Evolutionary conservation across 192 early-diverging fungal genomes (phyloP).

Genomic region (Dimargaris cristalligena): DNA sequence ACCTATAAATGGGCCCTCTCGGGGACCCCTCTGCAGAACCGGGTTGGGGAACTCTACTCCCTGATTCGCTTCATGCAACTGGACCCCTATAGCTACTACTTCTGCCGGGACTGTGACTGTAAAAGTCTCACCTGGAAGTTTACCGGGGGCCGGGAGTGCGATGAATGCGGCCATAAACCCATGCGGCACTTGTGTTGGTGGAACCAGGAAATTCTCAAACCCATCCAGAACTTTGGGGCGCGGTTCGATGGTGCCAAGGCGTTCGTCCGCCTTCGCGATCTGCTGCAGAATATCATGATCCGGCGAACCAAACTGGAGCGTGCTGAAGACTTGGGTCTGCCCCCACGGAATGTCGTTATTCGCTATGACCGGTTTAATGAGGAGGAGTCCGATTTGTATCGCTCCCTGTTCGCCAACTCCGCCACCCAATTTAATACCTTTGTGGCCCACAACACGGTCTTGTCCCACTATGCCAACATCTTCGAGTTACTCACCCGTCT

Average conservation of each 20-base stretch:
- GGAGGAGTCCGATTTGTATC: slow-evolving; percentile 82
- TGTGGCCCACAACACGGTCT: slow-evolving; percentile 56
- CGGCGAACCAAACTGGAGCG: slow-evolving; percentile 79
- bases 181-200: slow-evolving; percentile 67
- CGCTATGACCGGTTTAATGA: slow-evolving; percentile 72
- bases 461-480: slow-evolving; percentile 89
- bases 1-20: slow-evolving; percentile 66
- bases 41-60: slow-evolving; percentile 84
- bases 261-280: slow-evolving; percentile 52
- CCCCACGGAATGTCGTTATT: slow-evolving; percentile 63
- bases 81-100: slow-evolving; percentile 74
- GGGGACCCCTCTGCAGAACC: slow-evolving; percentile 86
- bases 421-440: slow-evolving; percentile 66
- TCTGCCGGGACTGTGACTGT: slow-evolving; percentile 63
- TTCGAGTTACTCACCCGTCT: slow-evolving; percentile 80
- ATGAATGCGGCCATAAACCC: slow-evolving; percentile 37
- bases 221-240: slow-evolving; percentile 65
- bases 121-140: slow-evolving; percentile 47
- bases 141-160: slow-evolving; percentile 29
- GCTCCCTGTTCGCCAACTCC: slow-evolving; percentile 58
- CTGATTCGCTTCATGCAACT: slow-evolving; percentile 75
- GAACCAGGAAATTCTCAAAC: slow-evolving; percentile 81
- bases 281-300: slow-evolving; percentile 79
- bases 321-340: slow-evolving; percentile 72
- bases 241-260: slow-evolving; percentile 37